Percentiles rank a stretch among this genome's conserved stretches.
These are phyloP conservation scores for Prunus yedoensis DNA, from an alignment of 331 rosid species.

Conservation along the genomic window DNA sequence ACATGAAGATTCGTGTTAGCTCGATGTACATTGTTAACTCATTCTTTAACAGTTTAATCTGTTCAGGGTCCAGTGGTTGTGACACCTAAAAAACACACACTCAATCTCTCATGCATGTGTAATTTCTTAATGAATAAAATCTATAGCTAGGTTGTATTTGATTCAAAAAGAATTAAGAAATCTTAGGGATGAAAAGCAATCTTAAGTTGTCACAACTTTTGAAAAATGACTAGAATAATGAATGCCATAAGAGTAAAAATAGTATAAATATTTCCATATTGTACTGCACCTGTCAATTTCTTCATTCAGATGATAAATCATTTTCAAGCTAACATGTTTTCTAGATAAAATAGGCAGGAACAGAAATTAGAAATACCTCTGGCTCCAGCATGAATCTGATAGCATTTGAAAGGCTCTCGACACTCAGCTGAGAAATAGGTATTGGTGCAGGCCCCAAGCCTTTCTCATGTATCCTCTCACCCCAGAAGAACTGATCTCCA, in stretches of 20 bases:
- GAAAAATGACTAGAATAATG: no score
- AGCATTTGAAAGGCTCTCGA: constrained; percentile 67
- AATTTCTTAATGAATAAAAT: background rate
- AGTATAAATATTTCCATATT: background rate
- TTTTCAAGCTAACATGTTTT: background rate
- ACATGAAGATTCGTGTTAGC: background rate
- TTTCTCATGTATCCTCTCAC: constrained; percentile 68
- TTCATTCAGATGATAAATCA: background rate
- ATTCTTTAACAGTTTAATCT: background rate
- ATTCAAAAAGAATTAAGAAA: background rate
- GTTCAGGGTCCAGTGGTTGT: background rate
- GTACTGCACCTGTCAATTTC: background rate
- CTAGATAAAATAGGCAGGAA: background rate
- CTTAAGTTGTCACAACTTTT: background rate
- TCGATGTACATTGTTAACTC: background rate
- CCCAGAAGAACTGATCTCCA: constrained; percentile 99
- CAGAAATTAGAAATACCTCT: constrained; percentile 47
- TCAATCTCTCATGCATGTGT: background rate
- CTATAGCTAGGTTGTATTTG: background rate
- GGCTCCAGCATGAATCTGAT: constrained; percentile 87
- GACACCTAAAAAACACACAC: background rate
- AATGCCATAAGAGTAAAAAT: background rate
- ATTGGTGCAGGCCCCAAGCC: constrained; percentile 84
- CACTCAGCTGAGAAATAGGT: constrained; percentile 71
- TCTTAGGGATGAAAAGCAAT: background rate